Evolutionary conservation across 2,329 filamentous ascomycete species (phyloP), one percentile per base, ranked within the genome.

Genomic region (Xylaria sp.): DNA sequence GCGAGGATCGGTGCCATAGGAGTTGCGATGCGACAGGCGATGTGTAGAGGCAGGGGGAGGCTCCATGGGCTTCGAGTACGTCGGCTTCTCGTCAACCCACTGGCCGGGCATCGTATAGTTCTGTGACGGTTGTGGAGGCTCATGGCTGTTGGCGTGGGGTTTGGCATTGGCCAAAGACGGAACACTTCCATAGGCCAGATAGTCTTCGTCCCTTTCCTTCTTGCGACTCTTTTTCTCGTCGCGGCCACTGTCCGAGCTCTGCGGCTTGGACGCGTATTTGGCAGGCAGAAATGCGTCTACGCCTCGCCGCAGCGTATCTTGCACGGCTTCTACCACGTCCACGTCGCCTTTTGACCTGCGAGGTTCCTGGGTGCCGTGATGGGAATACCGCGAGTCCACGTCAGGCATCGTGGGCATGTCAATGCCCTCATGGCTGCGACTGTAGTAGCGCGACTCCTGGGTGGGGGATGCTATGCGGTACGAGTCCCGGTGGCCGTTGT

Each of bases 121-220:
- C 46, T 78, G 70, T 1, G 76, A 70, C n/a, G 79, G 75, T 13
- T 50, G 63, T n/a, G 76, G 73, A 37, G 73, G 73, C 37, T 72
- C 66, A 37, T 73, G 56, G 18, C 74, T 73, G 56, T 66, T 71
- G 39, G 60, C 13, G 18, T 25, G 66, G 32, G 68, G 12, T 61
- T 63, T 65, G 56, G 57, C 37, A 70, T 61, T 57, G 66, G 41
- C 46, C 70, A 66, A 23, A 20, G 72, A 59, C 18, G 73, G 57
- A 44, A 68, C 68, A 70, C 74, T 79, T 37, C 87, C 87, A 70
- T 89, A 89, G 3, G 85, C 85, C 10, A 88, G 78, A 66, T 86
- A 83, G 3, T 86, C 84, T 37, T 85, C 83, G n/a, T 78, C 61
- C 34, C 67, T 76, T 61, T 78, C 77, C 70, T 78, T 80, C 67